Conservation (phyloP, 208 protist genomes). For the Jaenimonas drosophilae region DNA sequence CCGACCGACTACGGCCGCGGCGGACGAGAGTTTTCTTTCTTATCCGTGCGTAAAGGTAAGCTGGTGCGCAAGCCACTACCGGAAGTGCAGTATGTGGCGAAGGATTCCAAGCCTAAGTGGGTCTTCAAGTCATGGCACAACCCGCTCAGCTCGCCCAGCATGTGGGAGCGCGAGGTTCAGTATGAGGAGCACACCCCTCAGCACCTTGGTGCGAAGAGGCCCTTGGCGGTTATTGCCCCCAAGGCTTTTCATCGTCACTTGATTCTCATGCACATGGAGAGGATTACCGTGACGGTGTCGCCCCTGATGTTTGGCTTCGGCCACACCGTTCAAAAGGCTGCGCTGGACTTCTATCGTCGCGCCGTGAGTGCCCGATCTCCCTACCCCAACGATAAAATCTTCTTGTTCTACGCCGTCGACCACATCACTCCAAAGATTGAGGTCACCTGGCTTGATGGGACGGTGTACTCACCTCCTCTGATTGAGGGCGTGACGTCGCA, state of each 20-base stretch:
- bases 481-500: slow-evolving; percentile 72
- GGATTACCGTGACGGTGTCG: slow-evolving; percentile 74
- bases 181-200: slow-evolving; percentile 83
- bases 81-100: slow-evolving; percentile 69
- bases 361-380: slow-evolving; percentile 66
- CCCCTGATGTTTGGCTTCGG: slow-evolving; percentile 82
- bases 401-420: slow-evolving; percentile 84
- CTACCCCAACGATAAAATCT: slow-evolving; percentile 83
- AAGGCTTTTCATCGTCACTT: slow-evolving; percentile 70
- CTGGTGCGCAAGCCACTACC: slow-evolving; percentile 75
- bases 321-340: slow-evolving; percentile 73
- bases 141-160: slow-evolving; percentile 49
- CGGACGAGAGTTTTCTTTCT: slow-evolving; percentile 75
- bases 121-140: slow-evolving; percentile 90
- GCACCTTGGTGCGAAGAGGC: slow-evolving; percentile 78
- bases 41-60: slow-evolving; percentile 60
- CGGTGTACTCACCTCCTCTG: slow-evolving; percentile 70
- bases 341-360: slow-evolving; percentile 82
- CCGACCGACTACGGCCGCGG: slow-evolving; percentile 82
- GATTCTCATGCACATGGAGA: slow-evolving; percentile 88
- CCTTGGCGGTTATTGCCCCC: slow-evolving; percentile 72
- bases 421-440: slow-evolving; percentile 80
- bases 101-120: slow-evolving; percentile 70
- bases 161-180: slow-evolving; percentile 88
- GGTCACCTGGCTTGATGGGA: slow-evolving; percentile 83